Evolutionary conservation across 352 stramenopile species (phyloP).

Genomic region (Globisporangium okanoganense): DNA sequence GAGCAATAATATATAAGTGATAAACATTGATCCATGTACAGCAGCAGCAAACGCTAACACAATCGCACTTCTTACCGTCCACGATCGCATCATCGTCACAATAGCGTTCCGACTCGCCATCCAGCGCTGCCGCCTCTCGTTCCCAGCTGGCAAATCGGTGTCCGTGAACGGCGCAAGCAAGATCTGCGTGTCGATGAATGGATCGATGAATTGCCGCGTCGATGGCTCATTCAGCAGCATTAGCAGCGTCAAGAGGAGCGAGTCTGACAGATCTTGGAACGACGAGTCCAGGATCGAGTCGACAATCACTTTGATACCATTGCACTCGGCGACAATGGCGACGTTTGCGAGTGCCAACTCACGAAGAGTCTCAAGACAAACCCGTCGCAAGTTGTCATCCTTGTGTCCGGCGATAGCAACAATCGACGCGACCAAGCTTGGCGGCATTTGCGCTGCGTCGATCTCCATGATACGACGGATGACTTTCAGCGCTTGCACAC

Average conservation of each 20-base stretch:
- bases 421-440: conserved; percentile 73
- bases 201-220: conserved; percentile 83
- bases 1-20: too few species aligned
- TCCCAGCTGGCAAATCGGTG: conserved; percentile 78
- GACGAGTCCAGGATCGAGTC: conserved; percentile 87
- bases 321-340: conserved; percentile 78
- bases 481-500: conserved; percentile 85
- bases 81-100: conserved; percentile 89
- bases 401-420: conserved; percentile 85
- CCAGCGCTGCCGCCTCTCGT: conserved; percentile 83
- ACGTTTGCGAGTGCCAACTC: conserved; percentile 80
- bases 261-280: conserved; percentile 84
- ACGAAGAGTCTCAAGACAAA: conserved; percentile 83
- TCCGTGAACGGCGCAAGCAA: conserved; percentile 87
- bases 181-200: conserved; percentile 86
- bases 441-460: conserved; percentile 81
- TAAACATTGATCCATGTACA: too few species aligned
- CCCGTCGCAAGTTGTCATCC: conserved; percentile 85
- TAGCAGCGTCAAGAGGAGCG: conserved; percentile 80
- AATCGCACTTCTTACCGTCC: conserved; percentile 45
- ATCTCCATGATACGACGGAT: conserved; percentile 84
- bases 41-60: neutral
- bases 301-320: conserved; percentile 80
- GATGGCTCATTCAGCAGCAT: conserved; percentile 83
- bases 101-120: conserved; percentile 88